Evolutionary conservation across 2,329 filamentous ascomycete genomes (phyloP).

Genomic region (Zymoseptoria brevis): DNA sequence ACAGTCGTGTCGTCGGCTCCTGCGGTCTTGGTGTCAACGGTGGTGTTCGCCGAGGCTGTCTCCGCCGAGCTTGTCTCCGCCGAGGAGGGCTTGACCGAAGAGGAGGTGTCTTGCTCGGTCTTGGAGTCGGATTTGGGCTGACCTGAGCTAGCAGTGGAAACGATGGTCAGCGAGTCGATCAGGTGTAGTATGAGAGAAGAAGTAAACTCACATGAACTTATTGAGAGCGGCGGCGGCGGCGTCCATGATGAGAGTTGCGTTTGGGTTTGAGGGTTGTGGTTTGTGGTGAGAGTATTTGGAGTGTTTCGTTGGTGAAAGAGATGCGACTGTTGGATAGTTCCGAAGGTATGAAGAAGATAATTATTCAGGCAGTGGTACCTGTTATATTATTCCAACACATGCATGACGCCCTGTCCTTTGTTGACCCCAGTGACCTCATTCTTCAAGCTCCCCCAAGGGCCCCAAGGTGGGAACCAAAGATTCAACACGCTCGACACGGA

Average conservation of each 20-base stretch:
- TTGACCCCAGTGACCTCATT: background rate
- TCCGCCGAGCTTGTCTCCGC: background rate
- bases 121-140: background rate
- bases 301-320: background rate
- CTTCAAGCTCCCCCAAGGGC: background rate
- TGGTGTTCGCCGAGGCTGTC: background rate
- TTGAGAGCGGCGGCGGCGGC: background rate
- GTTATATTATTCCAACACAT: background rate
- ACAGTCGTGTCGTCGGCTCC: background rate
- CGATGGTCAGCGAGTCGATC: background rate
- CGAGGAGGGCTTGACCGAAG: background rate
- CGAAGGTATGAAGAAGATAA: background rate
- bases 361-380: background rate
- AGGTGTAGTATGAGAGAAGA: background rate
- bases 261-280: too few species aligned
- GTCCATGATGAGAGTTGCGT: background rate
- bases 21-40: background rate
- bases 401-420: background rate
- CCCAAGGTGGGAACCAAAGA: background rate
- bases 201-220: background rate
- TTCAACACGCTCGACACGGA: background rate
- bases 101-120: background rate
- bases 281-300: background rate
- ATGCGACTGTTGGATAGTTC: background rate
- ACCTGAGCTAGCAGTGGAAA: background rate